phyloP scores from a whole-genome alignment of 2,329 filamentous ascomycete genomes.

The Mycosphaerella arachidis region DNA sequence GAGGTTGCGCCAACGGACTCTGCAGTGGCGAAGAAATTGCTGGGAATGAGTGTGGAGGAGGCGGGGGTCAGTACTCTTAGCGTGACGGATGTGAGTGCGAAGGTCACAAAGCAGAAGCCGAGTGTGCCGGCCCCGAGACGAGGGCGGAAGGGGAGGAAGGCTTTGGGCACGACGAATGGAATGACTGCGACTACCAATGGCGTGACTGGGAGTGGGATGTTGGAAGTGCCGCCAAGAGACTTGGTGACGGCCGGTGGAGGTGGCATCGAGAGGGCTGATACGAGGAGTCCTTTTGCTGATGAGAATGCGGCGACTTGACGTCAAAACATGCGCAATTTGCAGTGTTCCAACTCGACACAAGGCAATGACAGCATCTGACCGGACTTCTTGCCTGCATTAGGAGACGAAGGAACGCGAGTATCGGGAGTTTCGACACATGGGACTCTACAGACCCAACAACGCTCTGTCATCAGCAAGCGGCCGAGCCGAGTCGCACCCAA shows the following conservation, averaged over 20 bases:
- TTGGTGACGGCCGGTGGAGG: conserved; percentile 4
- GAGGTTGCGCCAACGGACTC: conserved; percentile 25
- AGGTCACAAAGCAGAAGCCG: conserved; percentile 71
- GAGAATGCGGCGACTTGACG: conserved; percentile 20
- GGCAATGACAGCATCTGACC: no score
- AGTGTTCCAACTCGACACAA: no score
- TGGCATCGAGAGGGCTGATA: conserved; percentile 14
- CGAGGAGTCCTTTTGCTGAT: conserved; percentile 22
- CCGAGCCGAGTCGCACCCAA: neutral
- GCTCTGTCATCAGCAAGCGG: conserved; percentile 1
- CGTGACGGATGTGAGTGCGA: conserved; percentile 66
- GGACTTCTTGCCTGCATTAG: no score
- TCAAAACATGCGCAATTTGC: neutral
- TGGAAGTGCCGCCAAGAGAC: conserved; percentile 11
- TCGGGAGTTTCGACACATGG: neutral
- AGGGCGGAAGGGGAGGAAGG: conserved; percentile 34
- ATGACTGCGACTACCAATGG: neutral
- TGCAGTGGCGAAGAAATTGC: conserved; percentile 48
- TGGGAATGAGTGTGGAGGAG: conserved; percentile 67
- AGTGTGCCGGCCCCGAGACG: conserved; percentile 76
- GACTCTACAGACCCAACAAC: neutral
- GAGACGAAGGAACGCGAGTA: no score
- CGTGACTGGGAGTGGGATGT: conserved; percentile 2
- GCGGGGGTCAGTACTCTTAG: conserved; percentile 70
- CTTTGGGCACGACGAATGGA: conserved; percentile 4